These are phyloP conservation scores for Leucaena leucocephala DNA, from an alignment of 306 rosid species.

Conservation along the genomic window DNA sequence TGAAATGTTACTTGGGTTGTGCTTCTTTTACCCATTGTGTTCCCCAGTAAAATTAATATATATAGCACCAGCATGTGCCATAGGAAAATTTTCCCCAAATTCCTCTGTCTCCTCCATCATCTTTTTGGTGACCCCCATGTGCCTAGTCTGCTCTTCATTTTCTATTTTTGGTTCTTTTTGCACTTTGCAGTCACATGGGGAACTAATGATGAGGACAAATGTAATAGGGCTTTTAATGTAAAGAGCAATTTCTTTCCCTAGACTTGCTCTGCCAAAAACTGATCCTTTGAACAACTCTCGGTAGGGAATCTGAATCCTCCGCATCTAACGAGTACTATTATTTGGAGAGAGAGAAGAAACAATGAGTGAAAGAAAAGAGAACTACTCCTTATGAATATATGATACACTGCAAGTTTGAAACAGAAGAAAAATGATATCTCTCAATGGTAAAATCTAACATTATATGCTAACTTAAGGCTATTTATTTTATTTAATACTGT, in stretches of 20 bases:
- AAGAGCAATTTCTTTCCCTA: conserved; percentile 16
- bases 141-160: conserved; percentile 22
- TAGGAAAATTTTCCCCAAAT: conserved; percentile 31
- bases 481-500: no score
- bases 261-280: conserved; percentile 16
- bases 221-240: conserved; percentile 25
- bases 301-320: neutral
- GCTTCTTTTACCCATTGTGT: conserved; percentile 41
- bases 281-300: neutral
- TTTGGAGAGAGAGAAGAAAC: neutral
- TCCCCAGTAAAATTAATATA: conserved; percentile 35
- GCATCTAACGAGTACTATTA: neutral
- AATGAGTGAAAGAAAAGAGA: neutral
- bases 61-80: conserved; percentile 43
- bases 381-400: neutral
- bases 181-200: conserved; percentile 36
- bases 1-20: conserved; percentile 48
- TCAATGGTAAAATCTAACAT: neutral
- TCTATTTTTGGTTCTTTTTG: neutral
- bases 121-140: conserved; percentile 36
- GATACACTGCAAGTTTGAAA: neutral
- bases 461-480: neutral
- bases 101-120: conserved; percentile 15
- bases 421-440: neutral
- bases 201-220: conserved; percentile 17